These are phyloP conservation scores for Ceratobasidium sp. DNA, from an alignment of 1,284 basidiomycete genomes.

Conservation along the genomic window DNA sequence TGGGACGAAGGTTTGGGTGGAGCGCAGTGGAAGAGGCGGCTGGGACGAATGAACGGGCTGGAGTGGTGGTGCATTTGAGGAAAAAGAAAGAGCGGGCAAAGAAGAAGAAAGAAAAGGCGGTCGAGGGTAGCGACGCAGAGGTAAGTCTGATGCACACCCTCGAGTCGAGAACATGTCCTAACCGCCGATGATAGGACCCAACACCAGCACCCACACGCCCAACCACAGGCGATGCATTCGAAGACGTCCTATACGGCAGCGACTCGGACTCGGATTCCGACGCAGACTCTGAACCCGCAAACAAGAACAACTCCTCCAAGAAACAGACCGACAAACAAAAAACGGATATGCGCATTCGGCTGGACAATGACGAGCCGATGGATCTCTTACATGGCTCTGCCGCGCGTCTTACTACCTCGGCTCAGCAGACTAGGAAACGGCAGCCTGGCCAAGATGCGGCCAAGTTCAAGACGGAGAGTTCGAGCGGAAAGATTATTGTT, in stretches of 20 bases:
- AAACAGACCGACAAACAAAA: slow-evolving; percentile 55
- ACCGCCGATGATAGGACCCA: not conserved
- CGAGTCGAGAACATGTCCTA: not conserved
- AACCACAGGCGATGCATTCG: slow-evolving; percentile 86
- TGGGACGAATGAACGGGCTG: slow-evolving; percentile 69
- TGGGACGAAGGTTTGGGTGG: slow-evolving; percentile 92
- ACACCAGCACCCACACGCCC: slow-evolving; percentile 52
- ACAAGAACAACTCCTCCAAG: slow-evolving; percentile 57
- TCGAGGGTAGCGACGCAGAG: slow-evolving; percentile 65
- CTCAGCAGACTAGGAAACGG: slow-evolving; percentile 67
- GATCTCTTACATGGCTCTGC: slow-evolving; percentile 91
- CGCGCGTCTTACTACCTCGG: slow-evolving; percentile 80
- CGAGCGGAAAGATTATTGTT: slow-evolving; percentile 91
- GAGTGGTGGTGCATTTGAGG: slow-evolving; percentile 76
- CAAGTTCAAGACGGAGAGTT: slow-evolving; percentile 88
- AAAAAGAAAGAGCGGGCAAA: slow-evolving; percentile 75
- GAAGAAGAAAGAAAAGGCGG: slow-evolving; percentile 74
- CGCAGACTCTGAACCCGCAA: slow-evolving; percentile 65
- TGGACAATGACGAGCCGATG: slow-evolving; percentile 96
- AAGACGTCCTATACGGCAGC: slow-evolving; percentile 95
- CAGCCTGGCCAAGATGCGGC: slow-evolving; percentile 89
- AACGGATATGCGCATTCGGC: slow-evolving; percentile 73
- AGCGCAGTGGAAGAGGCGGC: slow-evolving; percentile 73
- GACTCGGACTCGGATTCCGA: slow-evolving; percentile 86
- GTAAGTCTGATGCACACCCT: slow-evolving; percentile 53